Evolutionary conservation across 2,329 filamentous ascomycete species (phyloP), one percentile per base, ranked within the genome.

Genomic region (Exutisphaerella laricina): DNA sequence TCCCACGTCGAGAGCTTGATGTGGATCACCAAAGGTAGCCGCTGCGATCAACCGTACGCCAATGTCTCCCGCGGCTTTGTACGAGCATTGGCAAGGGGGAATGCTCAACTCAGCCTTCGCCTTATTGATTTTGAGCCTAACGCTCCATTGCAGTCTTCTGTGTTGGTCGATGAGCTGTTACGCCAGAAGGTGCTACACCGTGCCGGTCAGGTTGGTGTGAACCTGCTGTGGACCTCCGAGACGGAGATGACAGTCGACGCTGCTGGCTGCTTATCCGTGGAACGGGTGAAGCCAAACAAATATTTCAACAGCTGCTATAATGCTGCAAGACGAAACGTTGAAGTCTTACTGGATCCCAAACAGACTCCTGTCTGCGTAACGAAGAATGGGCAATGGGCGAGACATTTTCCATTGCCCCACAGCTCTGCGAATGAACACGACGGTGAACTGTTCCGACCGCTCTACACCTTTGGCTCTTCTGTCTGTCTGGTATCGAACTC

Each of bases 91-190:
- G 48, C 30, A 36, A 4, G 42, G 48, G 1, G 44, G 59, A 22
- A 16, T 61, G 6, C 34, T 25, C 29, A 28, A 59, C 18, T 54
- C 60, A 23, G 28, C 51, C 14, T 30, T 62, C 20, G 57, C 62
- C 26, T 17, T 57, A 22, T 32, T 28, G 6, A 37, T 38, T 17
- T 3, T 25, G 5, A 14, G 6, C 7, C 23, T 12, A 4, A 14
- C 36, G 5, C 8, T 28, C 5, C 18, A 14, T 4, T 5, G 14
- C 12, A 12, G 7, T 13, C n/a, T 30, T n/a, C 22, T 32, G 10
- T n/a, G 17, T 21, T 26, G 17, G 21, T 4, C 16, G 5, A 23
- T 32, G 3, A 8, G 9, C 6, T 33, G 16, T 17, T 16, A n/a
- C 12, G 30, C 30, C 4, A 33, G 8, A 14, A 5, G 18, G 14